Conservation (phyloP, 805 yeast species). For the Ogataea pini region DNA sequence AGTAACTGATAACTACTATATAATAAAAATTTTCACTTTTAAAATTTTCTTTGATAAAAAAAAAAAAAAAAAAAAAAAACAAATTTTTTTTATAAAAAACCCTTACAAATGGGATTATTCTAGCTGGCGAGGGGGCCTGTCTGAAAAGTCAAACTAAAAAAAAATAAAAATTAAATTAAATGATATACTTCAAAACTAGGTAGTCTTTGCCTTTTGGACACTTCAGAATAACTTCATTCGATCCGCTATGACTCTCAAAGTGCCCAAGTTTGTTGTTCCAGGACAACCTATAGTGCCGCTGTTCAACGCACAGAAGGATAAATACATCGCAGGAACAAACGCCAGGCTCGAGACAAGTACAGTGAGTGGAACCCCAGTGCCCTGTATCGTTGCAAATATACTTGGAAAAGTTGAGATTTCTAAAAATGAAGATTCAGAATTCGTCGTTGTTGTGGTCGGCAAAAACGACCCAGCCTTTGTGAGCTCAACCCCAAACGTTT, state of each 20-base stretch:
- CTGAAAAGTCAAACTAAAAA: neutral
- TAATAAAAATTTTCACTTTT: slow-evolving; percentile 7
- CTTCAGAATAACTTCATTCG: too few species aligned
- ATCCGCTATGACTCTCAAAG: slow-evolving; percentile 12
- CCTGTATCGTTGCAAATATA: slow-evolving; percentile 54
- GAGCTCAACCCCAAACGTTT: neutral
- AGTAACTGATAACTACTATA: slow-evolving; percentile 1
- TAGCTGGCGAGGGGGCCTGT: neutral
- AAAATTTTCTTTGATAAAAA: slow-evolving; percentile 10
- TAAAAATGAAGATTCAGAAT: slow-evolving; percentile 28
- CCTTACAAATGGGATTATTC: slow-evolving; percentile 1
- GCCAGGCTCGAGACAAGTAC: slow-evolving; percentile 51
- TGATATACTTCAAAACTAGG: too few species aligned
- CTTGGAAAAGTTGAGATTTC: slow-evolving; percentile 55
- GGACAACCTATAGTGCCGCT: slow-evolving; percentile 77
- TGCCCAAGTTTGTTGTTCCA: slow-evolving; percentile 63
- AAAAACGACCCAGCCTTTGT: slow-evolving; percentile 25
- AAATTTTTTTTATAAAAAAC: slow-evolving; percentile 13
- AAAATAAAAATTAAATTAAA: slow-evolving; percentile 5
- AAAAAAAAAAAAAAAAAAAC: slow-evolving; percentile 14
- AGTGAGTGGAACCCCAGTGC: slow-evolving; percentile 39
- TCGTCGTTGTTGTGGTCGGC: slow-evolving; percentile 23
- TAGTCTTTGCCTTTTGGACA: too few species aligned
- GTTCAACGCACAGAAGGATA: slow-evolving; percentile 35
- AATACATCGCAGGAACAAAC: slow-evolving; percentile 66